Percentiles rank a stretch among this genome's conserved stretches.
Evolutionary conservation across 140 eudicot species (phyloP).

Genomic region (Cichorium intybus): DNA sequence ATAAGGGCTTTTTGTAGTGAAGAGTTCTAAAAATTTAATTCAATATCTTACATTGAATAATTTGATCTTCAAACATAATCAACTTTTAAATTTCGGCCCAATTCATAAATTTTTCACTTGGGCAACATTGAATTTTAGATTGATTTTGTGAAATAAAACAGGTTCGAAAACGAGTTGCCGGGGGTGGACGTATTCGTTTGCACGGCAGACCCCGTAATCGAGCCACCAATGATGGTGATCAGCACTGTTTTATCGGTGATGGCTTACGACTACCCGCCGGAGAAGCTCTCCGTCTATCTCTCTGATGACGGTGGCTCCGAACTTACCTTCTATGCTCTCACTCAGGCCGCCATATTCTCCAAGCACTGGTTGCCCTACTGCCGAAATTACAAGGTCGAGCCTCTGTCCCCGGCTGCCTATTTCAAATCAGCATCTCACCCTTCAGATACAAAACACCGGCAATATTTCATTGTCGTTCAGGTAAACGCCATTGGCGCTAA

Average conservation of each 20-base stretch:
- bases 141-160: background rate
- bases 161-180: slow-evolving; percentile 61
- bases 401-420: slow-evolving; percentile 73
- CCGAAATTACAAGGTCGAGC: slow-evolving; percentile 54
- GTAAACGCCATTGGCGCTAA: slow-evolving; percentile 18
- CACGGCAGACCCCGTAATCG: slow-evolving; percentile 82
- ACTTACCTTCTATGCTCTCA: slow-evolving; percentile 75
- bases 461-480: slow-evolving; percentile 37
- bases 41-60: too few relatives aligned
- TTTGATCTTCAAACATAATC: too few relatives aligned
- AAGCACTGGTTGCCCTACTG: slow-evolving; percentile 82
- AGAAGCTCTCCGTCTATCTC: slow-evolving; percentile 70
- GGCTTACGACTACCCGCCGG: slow-evolving; percentile 88
- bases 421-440: slow-evolving; percentile 36
- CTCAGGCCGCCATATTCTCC: slow-evolving; percentile 64
- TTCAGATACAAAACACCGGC: slow-evolving; percentile 17
- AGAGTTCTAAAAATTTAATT: too few relatives aligned
- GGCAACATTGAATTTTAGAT: background rate
- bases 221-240: slow-evolving; percentile 90
- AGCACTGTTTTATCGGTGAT: slow-evolving; percentile 85
- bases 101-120: background rate
- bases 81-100: background rate
- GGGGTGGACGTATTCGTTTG: slow-evolving; percentile 82
- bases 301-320: slow-evolving; percentile 96
- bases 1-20: too few relatives aligned